These are phyloP conservation scores for Carallia pectinifolia DNA, from an alignment of 345 rosid genomes.

Conservation along the genomic window DNA sequence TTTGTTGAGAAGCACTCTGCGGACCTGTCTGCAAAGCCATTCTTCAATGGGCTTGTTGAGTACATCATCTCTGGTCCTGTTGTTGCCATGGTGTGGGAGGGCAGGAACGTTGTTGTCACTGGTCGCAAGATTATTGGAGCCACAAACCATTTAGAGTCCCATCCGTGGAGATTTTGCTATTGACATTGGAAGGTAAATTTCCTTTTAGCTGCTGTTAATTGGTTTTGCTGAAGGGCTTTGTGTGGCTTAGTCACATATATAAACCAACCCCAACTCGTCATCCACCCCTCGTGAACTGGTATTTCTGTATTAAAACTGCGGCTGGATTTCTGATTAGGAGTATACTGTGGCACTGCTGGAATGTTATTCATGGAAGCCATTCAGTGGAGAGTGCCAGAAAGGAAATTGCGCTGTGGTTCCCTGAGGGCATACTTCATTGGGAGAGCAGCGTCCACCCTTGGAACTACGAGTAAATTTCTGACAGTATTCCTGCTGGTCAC, in stretches of 20 bases:
- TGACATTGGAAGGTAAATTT: constrained; percentile 72
- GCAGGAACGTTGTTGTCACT: constrained; percentile 75
- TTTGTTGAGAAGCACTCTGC: constrained; percentile 89
- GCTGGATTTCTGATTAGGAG: not conserved
- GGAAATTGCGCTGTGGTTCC: constrained; percentile 95
- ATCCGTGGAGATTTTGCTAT: constrained; percentile 92
- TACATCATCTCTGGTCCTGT: constrained; percentile 95
- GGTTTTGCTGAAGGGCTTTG: too few species aligned
- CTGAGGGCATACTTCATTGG: constrained; percentile 74
- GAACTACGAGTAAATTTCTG: constrained; percentile 64
- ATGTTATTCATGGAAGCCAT: constrained; percentile 91
- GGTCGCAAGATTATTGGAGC: constrained; percentile 94
- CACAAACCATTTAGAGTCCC: constrained; percentile 89
- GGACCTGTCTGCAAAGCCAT: constrained; percentile 80
- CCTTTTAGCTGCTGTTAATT: not conserved
- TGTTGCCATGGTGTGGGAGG: constrained; percentile 97
- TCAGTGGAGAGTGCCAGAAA: constrained; percentile 73
- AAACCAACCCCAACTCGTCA: too few species aligned
- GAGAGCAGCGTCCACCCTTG: constrained; percentile 74
- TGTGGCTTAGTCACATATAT: too few species aligned
- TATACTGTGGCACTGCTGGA: constrained; percentile 39
- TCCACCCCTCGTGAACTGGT: too few species aligned
- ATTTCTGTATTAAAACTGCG: not conserved
- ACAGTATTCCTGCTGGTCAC: not conserved
- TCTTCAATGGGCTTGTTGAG: constrained; percentile 84